Evolutionary conservation across 768 basidiomycete genomes (phyloP), one percentile per base, ranked within the genome.

Genomic region (Lactarius hatsudake): DNA sequence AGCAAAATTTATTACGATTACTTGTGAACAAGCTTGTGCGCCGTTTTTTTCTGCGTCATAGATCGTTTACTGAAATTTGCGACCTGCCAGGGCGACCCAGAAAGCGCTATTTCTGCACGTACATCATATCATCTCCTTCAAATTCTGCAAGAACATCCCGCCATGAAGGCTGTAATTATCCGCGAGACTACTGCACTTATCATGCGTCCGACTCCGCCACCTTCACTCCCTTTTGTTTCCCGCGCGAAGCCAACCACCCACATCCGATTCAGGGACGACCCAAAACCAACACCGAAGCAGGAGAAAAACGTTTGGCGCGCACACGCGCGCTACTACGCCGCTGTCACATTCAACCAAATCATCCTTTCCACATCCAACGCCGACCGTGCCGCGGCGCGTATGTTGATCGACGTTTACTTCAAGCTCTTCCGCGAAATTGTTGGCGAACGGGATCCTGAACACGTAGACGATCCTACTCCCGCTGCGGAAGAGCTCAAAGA

Each of bases 341-440:
- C 91, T 6, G 94, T 97, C 73, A 97, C 96, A 0, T 88, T 98
- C 71, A 98, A 98, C 75, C 97, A 98, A 77, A 88, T 96, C 65
- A 86, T 94, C 48, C 81, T 98, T 36, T 80, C 81, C 12, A 74
- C 80, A 13, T 79, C 82, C 12, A 81, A 84, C 7, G 79, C 75
- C 20, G 95, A 97, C 71, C 81, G 84, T 10, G 86, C 86, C 0
- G 90, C 94, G 10, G 90, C 95, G 17, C 77, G 87, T 56, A 83
- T 86, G 67, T 81, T 98, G 67, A 87, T 98, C 23, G 90, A 94
- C 60, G 83, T 95, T 4, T 98, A 98, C 78, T 99, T 98, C 73
- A 90, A 95, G 79, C 83, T 98, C 74, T 99, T 99, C 81, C 83
- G 88, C 72, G 93, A 93, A 72, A 79, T 97, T 13, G 82, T 98